Conservation (phyloP, 345 rosid species). For the Camelina neglecta region DNA sequence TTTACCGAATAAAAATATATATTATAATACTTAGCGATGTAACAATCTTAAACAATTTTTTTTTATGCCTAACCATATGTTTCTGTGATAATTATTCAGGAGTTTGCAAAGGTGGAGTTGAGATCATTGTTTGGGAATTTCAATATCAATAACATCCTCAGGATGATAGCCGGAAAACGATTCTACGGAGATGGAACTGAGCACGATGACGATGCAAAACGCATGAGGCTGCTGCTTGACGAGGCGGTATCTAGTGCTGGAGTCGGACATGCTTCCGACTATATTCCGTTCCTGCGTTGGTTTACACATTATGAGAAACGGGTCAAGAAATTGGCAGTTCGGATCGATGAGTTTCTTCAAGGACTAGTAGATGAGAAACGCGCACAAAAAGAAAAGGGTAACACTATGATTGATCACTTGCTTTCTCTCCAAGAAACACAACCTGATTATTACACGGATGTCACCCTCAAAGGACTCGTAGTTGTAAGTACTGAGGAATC, state of each 20-base stretch:
- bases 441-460: conserved; percentile 54
- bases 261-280: conserved; percentile 38
- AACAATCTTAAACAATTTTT: too few relatives aligned
- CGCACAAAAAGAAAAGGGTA: conserved; percentile 18
- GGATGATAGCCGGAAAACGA: conserved; percentile 58
- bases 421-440: conserved; percentile 52
- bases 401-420: conserved; percentile 60
- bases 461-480: conserved; percentile 55
- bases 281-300: conserved; percentile 46
- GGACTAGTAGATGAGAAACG: conserved; percentile 52
- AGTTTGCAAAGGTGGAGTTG: conserved; percentile 27
- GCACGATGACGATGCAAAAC: not conserved
- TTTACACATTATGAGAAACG: conserved; percentile 34
- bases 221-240: conserved; percentile 13
- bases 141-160: conserved; percentile 50
- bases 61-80: too few relatives aligned
- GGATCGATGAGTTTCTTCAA: conserved; percentile 50
- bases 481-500: conserved; percentile 16
- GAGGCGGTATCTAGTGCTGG: conserved; percentile 16
- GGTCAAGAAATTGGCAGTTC: conserved; percentile 34
- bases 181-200: conserved; percentile 40
- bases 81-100: not conserved
- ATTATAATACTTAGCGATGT: too few relatives aligned
- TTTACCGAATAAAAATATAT: too few relatives aligned
- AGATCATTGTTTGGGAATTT: conserved; percentile 14